These are phyloP conservation scores for Metarhizium anisopliae DNA, from an alignment of 2,329 filamentous ascomycete genomes.

Conservation along the genomic window DNA sequence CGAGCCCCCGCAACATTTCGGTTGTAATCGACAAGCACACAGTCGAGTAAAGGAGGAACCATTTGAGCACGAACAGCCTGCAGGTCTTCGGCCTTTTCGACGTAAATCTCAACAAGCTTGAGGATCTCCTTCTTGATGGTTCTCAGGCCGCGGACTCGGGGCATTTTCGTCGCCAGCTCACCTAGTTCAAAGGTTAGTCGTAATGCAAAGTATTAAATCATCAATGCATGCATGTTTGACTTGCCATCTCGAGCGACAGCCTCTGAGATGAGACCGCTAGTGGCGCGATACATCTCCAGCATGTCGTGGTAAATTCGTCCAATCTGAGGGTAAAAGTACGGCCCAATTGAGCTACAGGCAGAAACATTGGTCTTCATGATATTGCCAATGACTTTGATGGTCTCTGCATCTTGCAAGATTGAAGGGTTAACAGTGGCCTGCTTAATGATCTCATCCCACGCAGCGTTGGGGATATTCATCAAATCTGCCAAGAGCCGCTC, in stretches of 20 bases:
- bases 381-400: conserved; percentile 97
- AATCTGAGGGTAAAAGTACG: conserved; percentile 97
- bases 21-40: conserved; percentile 92
- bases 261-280: conserved; percentile 93
- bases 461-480: conserved; percentile 87
- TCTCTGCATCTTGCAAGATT: conserved; percentile 84
- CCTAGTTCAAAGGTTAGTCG: conserved; percentile 36
- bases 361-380: conserved; percentile 99
- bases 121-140: conserved; percentile 99
- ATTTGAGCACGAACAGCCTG: conserved; percentile 90
- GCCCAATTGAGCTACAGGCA: conserved; percentile 92
- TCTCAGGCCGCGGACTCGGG: conserved; percentile 84
- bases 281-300: conserved; percentile 97
- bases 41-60: conserved; percentile 90
- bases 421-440: conserved; percentile 76
- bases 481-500: conserved; percentile 84
- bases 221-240: conserved; percentile 20
- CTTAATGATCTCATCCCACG: conserved; percentile 92
- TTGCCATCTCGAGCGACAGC: conserved; percentile 76
- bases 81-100: conserved; percentile 94
- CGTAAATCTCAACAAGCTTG: conserved; percentile 95
- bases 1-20: conserved; percentile 92
- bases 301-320: conserved; percentile 97
- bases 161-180: conserved; percentile 93
- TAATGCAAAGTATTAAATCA: background rate